Evolutionary conservation across 108 stramenopile genomes (phyloP).

Genomic region (Seminavis robusta): DNA sequence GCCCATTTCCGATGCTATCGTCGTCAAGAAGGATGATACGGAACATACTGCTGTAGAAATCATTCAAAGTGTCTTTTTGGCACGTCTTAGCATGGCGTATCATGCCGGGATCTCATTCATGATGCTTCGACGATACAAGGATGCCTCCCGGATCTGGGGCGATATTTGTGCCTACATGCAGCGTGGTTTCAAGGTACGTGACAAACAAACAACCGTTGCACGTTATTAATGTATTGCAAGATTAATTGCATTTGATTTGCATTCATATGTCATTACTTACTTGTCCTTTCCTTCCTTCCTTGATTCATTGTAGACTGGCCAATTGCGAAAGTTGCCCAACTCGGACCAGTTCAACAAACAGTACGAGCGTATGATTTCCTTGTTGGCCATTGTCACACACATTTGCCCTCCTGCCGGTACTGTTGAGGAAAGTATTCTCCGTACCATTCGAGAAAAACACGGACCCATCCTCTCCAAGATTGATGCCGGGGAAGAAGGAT

Average conservation of each 20-base stretch:
- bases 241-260: neutral
- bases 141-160: constrained; percentile 73
- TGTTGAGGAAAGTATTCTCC: constrained; percentile 75
- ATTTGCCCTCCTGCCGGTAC: constrained; percentile 42
- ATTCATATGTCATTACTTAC: neutral
- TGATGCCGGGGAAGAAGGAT: constrained; percentile 24
- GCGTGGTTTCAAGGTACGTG: constrained; percentile 67
- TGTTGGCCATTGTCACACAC: constrained; percentile 79
- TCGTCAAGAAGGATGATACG: constrained; percentile 19
- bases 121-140: constrained; percentile 94
- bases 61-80: constrained; percentile 75
- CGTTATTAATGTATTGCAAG: neutral
- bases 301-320: constrained; percentile 66
- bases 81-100: constrained; percentile 86
- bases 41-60: constrained; percentile 58
- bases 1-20: constrained; percentile 13
- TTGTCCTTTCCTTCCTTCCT: neutral
- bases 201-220: neutral
- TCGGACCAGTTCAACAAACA: constrained; percentile 81
- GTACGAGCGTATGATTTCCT: constrained; percentile 86
- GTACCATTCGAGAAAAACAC: constrained; percentile 85
- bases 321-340: constrained; percentile 65
- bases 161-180: constrained; percentile 77
- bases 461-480: constrained; percentile 79
- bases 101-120: constrained; percentile 92